Percentiles rank a stretch among this genome's conserved stretches.
phyloP scores from a whole-genome alignment of 106 monocot species.

The Platanthera guangdongensis region DNA sequence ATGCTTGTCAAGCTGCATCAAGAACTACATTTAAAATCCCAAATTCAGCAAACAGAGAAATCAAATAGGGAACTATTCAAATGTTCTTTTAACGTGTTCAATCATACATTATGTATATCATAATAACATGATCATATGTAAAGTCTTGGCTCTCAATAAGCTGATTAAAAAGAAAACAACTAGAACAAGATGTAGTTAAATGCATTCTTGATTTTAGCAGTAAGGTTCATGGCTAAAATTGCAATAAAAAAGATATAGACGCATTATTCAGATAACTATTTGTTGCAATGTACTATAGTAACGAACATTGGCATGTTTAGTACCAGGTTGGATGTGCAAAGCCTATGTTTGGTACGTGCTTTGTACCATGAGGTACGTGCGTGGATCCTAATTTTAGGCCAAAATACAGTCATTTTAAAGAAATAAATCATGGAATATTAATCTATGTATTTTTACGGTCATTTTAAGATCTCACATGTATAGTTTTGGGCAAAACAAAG shows the following conservation, averaged over 20 bases:
- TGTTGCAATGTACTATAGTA: neutral
- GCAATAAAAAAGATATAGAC: neutral
- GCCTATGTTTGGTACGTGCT: too few species aligned
- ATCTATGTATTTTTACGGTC: too few species aligned
- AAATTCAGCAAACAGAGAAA: neutral
- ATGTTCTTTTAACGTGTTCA: neutral
- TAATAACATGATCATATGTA: neutral
- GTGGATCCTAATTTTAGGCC: too few species aligned
- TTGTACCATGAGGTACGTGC: too few species aligned
- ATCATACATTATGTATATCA: neutral
- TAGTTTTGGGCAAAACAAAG: too few species aligned
- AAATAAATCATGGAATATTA: too few species aligned
- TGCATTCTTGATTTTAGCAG: neutral
- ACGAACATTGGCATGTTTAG: neutral
- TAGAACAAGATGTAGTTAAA: neutral
- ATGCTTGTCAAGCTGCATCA: neutral
- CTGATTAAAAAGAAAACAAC: neutral
- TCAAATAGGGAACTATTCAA: neutral
- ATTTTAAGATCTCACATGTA: too few species aligned
- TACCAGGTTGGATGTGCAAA: neutral
- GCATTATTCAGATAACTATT: neutral
- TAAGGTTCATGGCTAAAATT: neutral
- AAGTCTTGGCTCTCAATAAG: conserved; percentile 11
- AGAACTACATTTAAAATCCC: neutral
- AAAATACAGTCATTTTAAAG: too few species aligned